Evolutionary conservation across 345 rosid species (phyloP).

Genomic region (Lepidium didymum): DNA sequence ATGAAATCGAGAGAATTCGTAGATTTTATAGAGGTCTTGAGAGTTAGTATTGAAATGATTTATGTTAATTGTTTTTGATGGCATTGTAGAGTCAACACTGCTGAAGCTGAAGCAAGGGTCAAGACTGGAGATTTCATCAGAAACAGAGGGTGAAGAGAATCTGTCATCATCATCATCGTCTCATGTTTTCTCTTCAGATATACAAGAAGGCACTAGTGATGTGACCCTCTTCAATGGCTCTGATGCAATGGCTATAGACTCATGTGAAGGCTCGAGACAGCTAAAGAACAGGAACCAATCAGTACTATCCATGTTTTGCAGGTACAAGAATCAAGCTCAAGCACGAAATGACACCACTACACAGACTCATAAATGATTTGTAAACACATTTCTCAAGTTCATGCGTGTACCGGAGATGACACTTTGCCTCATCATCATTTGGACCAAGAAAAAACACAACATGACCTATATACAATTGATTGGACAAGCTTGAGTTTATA

Average conservation of each 20-base stretch:
- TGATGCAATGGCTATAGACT: slow-evolving; percentile 16
- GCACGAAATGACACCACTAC: not conserved
- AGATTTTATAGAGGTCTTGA: not conserved
- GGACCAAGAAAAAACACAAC: not conserved
- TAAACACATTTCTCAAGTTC: not conserved
- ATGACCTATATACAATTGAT: not conserved
- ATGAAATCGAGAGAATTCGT: not conserved
- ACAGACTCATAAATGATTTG: not conserved
- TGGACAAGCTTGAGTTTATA: not conserved
- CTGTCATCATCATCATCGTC: slow-evolving; percentile 3
- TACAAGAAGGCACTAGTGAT: not conserved
- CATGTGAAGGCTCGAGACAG: slow-evolving; percentile 16
- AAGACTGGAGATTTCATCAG: slow-evolving; percentile 26
- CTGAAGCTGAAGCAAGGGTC: slow-evolving; percentile 75
- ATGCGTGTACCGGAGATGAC: not conserved
- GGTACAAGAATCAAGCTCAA: slow-evolving; percentile 33
- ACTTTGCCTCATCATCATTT: not conserved
- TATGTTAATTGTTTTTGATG: not conserved
- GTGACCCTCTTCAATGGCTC: not conserved
- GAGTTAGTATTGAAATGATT: not conserved
- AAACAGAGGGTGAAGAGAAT: slow-evolving; percentile 15
- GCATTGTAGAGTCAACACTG: slow-evolving; percentile 59
- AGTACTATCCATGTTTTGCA: slow-evolving; percentile 44
- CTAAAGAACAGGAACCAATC: slow-evolving; percentile 24
- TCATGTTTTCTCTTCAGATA: not conserved